phyloP scores from a whole-genome alignment of 2,329 filamentous ascomycete genomes.

The Calonectria multiphialidica region DNA sequence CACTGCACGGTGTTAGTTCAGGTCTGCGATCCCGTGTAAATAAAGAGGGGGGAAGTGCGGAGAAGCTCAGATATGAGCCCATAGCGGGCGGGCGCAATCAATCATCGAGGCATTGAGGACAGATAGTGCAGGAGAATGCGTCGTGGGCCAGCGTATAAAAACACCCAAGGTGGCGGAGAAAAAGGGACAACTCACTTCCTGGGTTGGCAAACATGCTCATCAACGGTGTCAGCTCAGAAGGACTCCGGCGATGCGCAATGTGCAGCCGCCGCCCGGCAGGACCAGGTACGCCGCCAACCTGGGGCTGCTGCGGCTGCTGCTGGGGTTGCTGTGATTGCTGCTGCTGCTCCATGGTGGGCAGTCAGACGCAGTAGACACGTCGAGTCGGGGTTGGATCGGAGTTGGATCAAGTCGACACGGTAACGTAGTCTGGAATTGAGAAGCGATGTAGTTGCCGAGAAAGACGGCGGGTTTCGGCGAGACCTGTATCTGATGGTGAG shows the following conservation, averaged over 20 bases:
- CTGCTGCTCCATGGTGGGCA: conserved; percentile 71
- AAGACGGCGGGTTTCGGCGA: conserved; percentile 39
- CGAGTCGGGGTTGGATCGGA: conserved; percentile 47
- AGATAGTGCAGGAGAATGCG: not conserved
- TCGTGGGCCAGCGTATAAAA: not conserved
- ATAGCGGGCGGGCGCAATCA: not conserved
- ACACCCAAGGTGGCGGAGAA: conserved; percentile 7
- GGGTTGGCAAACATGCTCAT: conserved; percentile 89
- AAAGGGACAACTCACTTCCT: conserved; percentile 66
- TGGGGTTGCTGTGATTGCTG: conserved; percentile 69
- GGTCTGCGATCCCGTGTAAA: not conserved
- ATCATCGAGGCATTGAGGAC: not conserved
- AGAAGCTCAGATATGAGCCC: not conserved
- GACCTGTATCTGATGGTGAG: conserved; percentile 38
- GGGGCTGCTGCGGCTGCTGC: conserved; percentile 60
- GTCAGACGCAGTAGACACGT: conserved; percentile 55
- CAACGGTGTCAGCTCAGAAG: conserved; percentile 95
- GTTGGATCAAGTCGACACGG: conserved; percentile 35
- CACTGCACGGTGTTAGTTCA: conserved; percentile 68
- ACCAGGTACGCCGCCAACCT: conserved; percentile 72
- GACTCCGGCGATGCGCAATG: conserved; percentile 96
- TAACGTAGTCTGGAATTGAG: conserved; percentile 36
- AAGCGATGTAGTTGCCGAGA: conserved; percentile 37
- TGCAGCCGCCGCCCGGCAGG: conserved; percentile 91
- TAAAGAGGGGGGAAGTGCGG: not conserved